phyloP scores from a whole-genome alignment of 768 basidiomycete species.

The Leccinum disarticulatum region DNA sequence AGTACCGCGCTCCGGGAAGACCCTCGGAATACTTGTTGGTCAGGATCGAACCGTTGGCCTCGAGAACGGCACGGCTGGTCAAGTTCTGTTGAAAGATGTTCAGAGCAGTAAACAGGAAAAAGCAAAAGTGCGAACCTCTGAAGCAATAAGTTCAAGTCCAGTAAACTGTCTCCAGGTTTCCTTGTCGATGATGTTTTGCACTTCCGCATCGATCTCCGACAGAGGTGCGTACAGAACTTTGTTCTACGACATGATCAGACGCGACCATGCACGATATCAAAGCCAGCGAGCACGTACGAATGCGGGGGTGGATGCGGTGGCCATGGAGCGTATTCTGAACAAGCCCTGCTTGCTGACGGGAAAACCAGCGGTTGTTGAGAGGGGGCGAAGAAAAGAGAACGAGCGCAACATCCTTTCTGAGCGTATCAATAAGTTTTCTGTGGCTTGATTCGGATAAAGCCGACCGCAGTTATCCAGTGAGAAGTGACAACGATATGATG shows the following conservation, averaged over 20 bases:
- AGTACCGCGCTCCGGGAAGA: no score
- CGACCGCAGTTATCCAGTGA: constrained; percentile 9
- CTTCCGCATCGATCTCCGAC: constrained; percentile 88
- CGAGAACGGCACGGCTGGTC: constrained; percentile 93
- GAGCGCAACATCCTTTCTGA: constrained; percentile 31
- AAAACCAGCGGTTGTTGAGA: constrained; percentile 21
- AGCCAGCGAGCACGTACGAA: constrained; percentile 46
- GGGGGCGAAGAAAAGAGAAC: constrained; percentile 28
- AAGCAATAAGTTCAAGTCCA: constrained; percentile 97
- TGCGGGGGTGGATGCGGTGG: constrained; percentile 55
- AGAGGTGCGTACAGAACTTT: constrained; percentile 85
- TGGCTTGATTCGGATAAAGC: constrained; percentile 21
- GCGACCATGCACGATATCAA: background rate
- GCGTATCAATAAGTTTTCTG: constrained; percentile 16
- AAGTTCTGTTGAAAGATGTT: constrained; percentile 63
- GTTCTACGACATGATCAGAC: constrained; percentile 58
- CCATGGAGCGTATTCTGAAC: constrained; percentile 50
- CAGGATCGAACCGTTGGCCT: constrained; percentile 97
- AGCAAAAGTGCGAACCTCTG: constrained; percentile 65
- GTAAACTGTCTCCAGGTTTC: constrained; percentile 99
- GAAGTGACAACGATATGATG: no score
- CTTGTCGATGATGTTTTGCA: constrained; percentile 97
- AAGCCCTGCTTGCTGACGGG: constrained; percentile 21
- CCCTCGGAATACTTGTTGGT: constrained; percentile 99
- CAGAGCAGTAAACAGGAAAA: background rate